Percentiles rank a stretch among this genome's conserved stretches.
Conservation (phyloP, 2,329 filamentous ascomycete species). For the Fusarium austroafricanum region DNA sequence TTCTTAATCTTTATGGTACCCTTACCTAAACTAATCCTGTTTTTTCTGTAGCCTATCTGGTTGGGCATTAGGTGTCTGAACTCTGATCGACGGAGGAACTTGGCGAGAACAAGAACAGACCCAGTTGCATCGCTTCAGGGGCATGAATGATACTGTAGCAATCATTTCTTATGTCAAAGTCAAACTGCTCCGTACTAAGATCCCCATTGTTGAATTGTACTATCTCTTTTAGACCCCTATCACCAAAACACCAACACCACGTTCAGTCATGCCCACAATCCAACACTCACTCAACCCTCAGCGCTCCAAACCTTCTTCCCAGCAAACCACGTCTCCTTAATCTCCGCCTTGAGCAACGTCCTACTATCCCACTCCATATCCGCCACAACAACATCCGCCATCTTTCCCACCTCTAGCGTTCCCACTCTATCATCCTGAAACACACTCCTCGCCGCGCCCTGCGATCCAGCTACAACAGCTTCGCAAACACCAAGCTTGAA, state of each 20-base stretch:
- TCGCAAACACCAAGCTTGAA: slow-evolving; percentile 64
- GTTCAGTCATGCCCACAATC: not conserved
- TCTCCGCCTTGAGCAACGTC: slow-evolving; percentile 58
- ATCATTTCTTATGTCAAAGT: not conserved
- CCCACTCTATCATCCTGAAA: slow-evolving; percentile 63
- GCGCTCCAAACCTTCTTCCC: slow-evolving; percentile 56
- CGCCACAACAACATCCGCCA: slow-evolving; percentile 64
- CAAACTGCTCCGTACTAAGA: too few relatives aligned
- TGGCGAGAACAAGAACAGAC: not conserved
- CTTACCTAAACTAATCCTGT: too few relatives aligned
- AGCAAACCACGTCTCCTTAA: slow-evolving; percentile 65
- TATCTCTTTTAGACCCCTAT: slow-evolving; percentile 17
- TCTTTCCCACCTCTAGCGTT: slow-evolving; percentile 61
- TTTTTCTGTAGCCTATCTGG: too few relatives aligned
- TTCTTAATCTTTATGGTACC: too few relatives aligned
- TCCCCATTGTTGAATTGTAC: not conserved
- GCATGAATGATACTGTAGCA: too few relatives aligned
- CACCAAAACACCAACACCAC: slow-evolving; percentile 10
- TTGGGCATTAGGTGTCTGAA: not conserved
- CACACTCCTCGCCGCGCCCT: slow-evolving; percentile 64
- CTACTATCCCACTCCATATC: slow-evolving; percentile 62
- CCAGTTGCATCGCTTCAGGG: not conserved
- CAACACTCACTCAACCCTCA: not conserved
- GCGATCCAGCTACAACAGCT: slow-evolving; percentile 62
- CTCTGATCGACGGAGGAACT: not conserved